Base-by-base conservation (phyloP, 768 basidiomycete genomes). In the Phaeotremella fagi region DNA sequence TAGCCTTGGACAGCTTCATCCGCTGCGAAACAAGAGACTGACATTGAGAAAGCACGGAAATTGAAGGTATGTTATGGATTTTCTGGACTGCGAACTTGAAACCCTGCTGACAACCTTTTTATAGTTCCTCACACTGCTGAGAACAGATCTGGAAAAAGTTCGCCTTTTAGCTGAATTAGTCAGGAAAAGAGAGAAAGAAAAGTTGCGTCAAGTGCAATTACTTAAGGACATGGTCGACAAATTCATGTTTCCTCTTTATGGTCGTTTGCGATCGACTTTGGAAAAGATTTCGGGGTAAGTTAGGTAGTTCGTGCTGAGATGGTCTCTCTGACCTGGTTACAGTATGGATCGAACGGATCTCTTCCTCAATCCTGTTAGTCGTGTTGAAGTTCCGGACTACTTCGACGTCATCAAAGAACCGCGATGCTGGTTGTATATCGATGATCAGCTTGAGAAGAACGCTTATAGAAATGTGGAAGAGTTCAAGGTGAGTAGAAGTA, bases 401-500 rank as follows among this genome's bases (percentile, higher is more conserved):
- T 86, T 87, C 71, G 86, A 90, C 22, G 81, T 92, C 45, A 83
- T 98, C 73, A 85, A 85, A 62, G 78, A 83, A 52, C 95, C 95
- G 3, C 97, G 98, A 91, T 89, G 94, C 74, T 83, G 95, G 74
- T 73, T 78, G 51, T 88, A 85, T 5, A 94, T 98, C 80, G 82
- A 85, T 57, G 80, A 85, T 64, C 97, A 90, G 75, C 80, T 98
- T 16, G 85, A 88, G 29, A 81, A 79, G n/a, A 86, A 85, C 69
- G 80, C 84, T 62, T 98, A 97, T 73, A 70, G 78, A 11, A 79
- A 80, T 23, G 74, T 90, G 37, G 83, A 83, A 44, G 76, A 79
- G 15, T 94, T 97, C 66, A 76, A 83, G 42, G 83, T 73, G 41
- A 38, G 64, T 55, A 1, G n/a, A n/a, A n/a, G n/a, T n/a, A 50